Conservation (phyloP, 768 basidiomycete species). For the Cubamyces sp. region DNA sequence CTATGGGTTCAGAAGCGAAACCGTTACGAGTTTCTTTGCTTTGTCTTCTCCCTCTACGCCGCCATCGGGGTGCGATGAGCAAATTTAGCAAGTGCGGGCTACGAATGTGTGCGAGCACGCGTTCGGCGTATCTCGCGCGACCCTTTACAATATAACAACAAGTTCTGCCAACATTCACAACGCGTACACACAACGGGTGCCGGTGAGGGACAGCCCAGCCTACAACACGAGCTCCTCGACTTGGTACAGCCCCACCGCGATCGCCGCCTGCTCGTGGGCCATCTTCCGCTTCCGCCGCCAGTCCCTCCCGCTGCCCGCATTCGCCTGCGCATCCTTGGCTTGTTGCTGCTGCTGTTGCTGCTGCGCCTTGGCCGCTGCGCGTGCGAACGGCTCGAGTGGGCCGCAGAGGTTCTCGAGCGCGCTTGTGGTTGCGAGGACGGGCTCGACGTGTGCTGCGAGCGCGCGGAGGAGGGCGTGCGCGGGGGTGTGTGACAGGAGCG, state of each 20-base stretch:
- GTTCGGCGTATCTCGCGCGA: too few relatives aligned
- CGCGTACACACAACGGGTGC: neutral
- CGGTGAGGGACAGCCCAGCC: neutral
- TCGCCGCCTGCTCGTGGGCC: constrained; percentile 53
- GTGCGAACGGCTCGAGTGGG: constrained; percentile 63
- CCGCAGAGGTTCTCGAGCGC: constrained; percentile 60
- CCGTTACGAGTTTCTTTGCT: too few relatives aligned
- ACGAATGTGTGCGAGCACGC: too few relatives aligned
- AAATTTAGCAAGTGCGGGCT: too few relatives aligned
- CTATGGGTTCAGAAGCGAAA: too few relatives aligned
- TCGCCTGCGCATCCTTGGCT: constrained; percentile 12
- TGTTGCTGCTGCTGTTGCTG: constrained; percentile 31
- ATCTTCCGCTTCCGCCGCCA: constrained; percentile 49
- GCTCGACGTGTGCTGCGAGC: constrained; percentile 55
- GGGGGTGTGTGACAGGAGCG: constrained; percentile 65
- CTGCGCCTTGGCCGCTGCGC: constrained; percentile 49
- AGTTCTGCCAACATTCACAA: too few relatives aligned
- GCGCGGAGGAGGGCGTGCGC: constrained; percentile 56
- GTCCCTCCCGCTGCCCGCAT: constrained; percentile 32
- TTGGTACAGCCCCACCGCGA: constrained; percentile 68
- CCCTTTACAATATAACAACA: too few relatives aligned
- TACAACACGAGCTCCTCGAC: constrained; percentile 61
- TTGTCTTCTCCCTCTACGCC: too few relatives aligned
- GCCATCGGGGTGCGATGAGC: too few relatives aligned
- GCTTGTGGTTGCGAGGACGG: constrained; percentile 56